These are phyloP conservation scores for Tulasnella sp. DNA, from an alignment of 768 basidiomycete species.

Conservation along the genomic window DNA sequence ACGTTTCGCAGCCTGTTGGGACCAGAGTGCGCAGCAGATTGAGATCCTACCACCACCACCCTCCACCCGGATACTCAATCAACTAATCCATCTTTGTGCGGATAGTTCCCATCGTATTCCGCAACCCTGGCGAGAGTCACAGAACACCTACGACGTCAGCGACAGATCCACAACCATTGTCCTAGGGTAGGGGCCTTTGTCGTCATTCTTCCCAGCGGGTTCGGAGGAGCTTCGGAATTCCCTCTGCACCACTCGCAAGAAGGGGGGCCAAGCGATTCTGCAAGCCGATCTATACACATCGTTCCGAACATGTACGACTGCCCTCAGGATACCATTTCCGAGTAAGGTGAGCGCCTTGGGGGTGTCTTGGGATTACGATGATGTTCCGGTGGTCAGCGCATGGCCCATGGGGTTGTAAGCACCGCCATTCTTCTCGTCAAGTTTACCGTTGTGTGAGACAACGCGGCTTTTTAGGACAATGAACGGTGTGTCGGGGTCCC, in stretches of 20 bases:
- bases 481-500: neutral
- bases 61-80: neutral
- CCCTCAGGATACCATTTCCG: neutral
- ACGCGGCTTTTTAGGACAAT: constrained; percentile 1
- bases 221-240: neutral
- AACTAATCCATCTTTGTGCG: neutral
- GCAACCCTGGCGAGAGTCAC: neutral
- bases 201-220: neutral
- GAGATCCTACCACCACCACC: too few relatives aligned
- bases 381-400: neutral
- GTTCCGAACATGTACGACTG: neutral
- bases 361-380: neutral
- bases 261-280: too few relatives aligned
- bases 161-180: neutral
- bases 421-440: neutral
- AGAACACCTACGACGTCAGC: neutral
- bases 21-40: neutral
- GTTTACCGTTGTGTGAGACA: constrained; percentile 13
- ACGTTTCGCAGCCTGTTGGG: neutral
- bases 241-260: neutral
- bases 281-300: neutral
- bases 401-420: neutral
- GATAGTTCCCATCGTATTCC: neutral
- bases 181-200: neutral
- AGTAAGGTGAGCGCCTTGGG: neutral